phyloP scores from a whole-genome alignment of 176 grass and related monocot genomes.

The Ensete glaucum region DNA sequence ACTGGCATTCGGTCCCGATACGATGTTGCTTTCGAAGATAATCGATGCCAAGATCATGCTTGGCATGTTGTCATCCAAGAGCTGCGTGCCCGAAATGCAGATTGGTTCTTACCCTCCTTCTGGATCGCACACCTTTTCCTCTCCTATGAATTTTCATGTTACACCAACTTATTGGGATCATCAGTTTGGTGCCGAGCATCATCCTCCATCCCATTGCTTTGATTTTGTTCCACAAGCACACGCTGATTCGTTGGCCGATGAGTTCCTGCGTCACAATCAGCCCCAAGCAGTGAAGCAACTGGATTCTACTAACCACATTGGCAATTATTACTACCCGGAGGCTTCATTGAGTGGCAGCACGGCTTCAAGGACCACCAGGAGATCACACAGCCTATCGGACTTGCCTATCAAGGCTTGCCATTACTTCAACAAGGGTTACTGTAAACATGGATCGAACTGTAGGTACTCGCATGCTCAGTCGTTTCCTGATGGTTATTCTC shows the following conservation, averaged over 20 bases:
- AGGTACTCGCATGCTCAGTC: slow-evolving; percentile 49
- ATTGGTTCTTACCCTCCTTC: no score
- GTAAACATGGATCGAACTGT: slow-evolving; percentile 69
- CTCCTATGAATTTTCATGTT: slow-evolving; percentile 21
- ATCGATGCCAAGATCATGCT: slow-evolving; percentile 48
- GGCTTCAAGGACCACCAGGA: slow-evolving; percentile 1
- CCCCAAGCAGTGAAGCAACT: slow-evolving; percentile 26
- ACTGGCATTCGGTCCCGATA: slow-evolving; percentile 55
- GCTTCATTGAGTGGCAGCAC: slow-evolving; percentile 4
- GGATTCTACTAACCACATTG: slow-evolving; percentile 7
- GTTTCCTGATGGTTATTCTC: slow-evolving; percentile 21
- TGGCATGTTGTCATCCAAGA: slow-evolving; percentile 22
- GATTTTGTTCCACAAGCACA: slow-evolving; percentile 3
- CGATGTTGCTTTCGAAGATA: slow-evolving; percentile 33
- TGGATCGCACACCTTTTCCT: not conserved
- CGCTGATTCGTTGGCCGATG: not conserved
- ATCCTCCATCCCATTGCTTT: not conserved
- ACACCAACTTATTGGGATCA: not conserved
- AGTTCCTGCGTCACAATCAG: slow-evolving; percentile 22
- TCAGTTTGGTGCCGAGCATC: not conserved
- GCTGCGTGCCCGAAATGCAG: not conserved
- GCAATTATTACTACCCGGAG: slow-evolving; percentile 29
- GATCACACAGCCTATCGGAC: slow-evolving; percentile 22
- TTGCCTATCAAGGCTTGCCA: slow-evolving; percentile 40
- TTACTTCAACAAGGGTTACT: slow-evolving; percentile 70